Base-by-base conservation (phyloP, 352 stramenopile species). In the Phytophthora capsici region DNA sequence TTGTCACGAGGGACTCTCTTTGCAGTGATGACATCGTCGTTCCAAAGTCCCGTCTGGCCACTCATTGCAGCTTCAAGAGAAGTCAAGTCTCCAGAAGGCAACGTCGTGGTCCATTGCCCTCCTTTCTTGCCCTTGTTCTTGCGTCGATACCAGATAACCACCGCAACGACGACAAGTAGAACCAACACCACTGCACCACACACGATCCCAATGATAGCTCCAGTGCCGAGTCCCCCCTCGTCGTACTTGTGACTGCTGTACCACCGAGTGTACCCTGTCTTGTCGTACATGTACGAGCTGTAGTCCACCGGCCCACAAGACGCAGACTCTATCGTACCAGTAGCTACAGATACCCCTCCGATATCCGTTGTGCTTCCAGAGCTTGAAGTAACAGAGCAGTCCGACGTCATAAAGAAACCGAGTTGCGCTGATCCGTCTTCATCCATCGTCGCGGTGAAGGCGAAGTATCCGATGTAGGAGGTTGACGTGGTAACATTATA, bases 1-100 rank as follows among this genome's bases (percentile, higher is more conserved):
- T 72, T 64, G 6, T 80, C 71, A 22, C 73, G 32, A 0, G 74
- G 74, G 3, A 78, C 50, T 4, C 71, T 55, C 13, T 69, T 63
- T 6, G 68, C 63, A 10, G 70, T 60, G 63, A 82, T 70, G 9
- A 67, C 56, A 37, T 71, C 55, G 47, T 82, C 74, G 38, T 74
- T 71, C 70, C 67, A 77, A 10, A 72, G 45, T 30, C 60, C 59
- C 2, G n/a, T 30, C 54, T 67, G 59, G 3, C 50, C 59, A 9
- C 25, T 48, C n/a, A 58, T 32, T 4, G 37, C 51, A 32, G 51
- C 37, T 48, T 58, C 51, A 14, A 57, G 50, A 2, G 50, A 57
- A 17, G 22, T 48, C 23, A 20, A 19, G 30, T 57, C 28, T 28
- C 49, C 43, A 2, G 59, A 61, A 8, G 32, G 41, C 16, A 69